phyloP scores from a whole-genome alignment of 2,329 filamentous ascomycete species.

The Neoascochyta sp. region DNA sequence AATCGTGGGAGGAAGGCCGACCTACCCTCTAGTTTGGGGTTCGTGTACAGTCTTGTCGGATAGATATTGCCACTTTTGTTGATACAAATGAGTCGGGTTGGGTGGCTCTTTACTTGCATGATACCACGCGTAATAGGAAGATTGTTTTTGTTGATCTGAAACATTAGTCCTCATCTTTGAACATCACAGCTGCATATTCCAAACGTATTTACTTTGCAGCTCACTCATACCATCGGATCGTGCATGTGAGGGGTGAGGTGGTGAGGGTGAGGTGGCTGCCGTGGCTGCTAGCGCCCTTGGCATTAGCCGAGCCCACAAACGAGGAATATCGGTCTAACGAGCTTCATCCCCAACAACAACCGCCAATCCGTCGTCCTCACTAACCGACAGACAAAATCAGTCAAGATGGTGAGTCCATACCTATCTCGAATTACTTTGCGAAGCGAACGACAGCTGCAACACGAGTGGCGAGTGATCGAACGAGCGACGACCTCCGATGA shows the following conservation, averaged over 20 bases:
- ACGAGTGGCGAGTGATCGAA: conserved; percentile 21
- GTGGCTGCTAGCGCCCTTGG: too few species aligned
- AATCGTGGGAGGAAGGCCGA: conserved; percentile 47
- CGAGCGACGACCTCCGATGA: conserved; percentile 16
- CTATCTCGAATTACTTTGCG: conserved; percentile 2
- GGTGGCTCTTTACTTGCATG: conserved; percentile 15
- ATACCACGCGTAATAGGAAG: conserved; percentile 31
- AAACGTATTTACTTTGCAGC: too few species aligned
- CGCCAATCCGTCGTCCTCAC: conserved; percentile 35
- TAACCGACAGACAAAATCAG: conserved; percentile 38
- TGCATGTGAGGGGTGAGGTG: too few species aligned
- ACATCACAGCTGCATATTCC: neutral
- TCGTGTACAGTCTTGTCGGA: too few species aligned
- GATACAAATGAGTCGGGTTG: too few species aligned
- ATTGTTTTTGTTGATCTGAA: too few species aligned
- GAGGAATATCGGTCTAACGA: conserved; percentile 22
- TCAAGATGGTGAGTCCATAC: conserved; percentile 40
- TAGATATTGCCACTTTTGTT: too few species aligned
- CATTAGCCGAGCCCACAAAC: conserved; percentile 35
- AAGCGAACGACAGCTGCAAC: conserved; percentile 18
- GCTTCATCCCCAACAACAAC: conserved; percentile 27
- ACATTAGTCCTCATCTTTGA: neutral
- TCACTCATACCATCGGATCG: too few species aligned
- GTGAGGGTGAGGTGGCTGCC: too few species aligned
- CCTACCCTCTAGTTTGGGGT: conserved; percentile 47